These are phyloP conservation scores for Pseudogymnoascus sp. DNA, from an alignment of 2,329 filamentous ascomycete species.

Conservation along the genomic window DNA sequence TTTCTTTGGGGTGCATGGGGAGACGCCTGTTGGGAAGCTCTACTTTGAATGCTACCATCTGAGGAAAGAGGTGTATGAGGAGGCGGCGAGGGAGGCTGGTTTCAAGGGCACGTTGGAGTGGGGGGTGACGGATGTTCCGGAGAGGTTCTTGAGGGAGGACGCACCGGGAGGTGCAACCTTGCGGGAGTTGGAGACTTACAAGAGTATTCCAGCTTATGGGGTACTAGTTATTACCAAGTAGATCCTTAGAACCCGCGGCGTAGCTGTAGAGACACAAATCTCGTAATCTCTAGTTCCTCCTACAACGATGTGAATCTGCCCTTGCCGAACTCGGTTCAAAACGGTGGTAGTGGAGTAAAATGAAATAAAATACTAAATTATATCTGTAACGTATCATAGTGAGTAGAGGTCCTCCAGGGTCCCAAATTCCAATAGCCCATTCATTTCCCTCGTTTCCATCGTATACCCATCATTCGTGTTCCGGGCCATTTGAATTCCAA, in stretches of 20 bases:
- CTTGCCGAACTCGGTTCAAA: not conserved
- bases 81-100: slow-evolving; percentile 26
- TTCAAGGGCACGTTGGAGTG: slow-evolving; percentile 24
- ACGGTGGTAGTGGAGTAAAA: not conserved
- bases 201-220: slow-evolving; percentile 21
- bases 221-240: slow-evolving; percentile 22
- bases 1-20: slow-evolving; percentile 15
- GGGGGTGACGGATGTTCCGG: slow-evolving; percentile 22
- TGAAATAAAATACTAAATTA: not conserved
- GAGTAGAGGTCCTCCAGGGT: not conserved
- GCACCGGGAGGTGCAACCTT: slow-evolving; percentile 20
- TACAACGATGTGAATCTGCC: not conserved
- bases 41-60: slow-evolving; percentile 26
- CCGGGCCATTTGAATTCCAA: not conserved
- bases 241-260: not conserved
- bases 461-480: not conserved
- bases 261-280: not conserved
- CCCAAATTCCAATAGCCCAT: not conserved
- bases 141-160: slow-evolving; percentile 19
- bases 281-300: not conserved
- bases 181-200: slow-evolving; percentile 23
- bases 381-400: not conserved
- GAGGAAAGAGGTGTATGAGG: slow-evolving; percentile 25
- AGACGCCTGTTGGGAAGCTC: slow-evolving; percentile 20
- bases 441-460: not conserved